Base-by-base conservation (phyloP, 2,329 filamentous ascomycete genomes). In the Hypoxylon sp. region DNA sequence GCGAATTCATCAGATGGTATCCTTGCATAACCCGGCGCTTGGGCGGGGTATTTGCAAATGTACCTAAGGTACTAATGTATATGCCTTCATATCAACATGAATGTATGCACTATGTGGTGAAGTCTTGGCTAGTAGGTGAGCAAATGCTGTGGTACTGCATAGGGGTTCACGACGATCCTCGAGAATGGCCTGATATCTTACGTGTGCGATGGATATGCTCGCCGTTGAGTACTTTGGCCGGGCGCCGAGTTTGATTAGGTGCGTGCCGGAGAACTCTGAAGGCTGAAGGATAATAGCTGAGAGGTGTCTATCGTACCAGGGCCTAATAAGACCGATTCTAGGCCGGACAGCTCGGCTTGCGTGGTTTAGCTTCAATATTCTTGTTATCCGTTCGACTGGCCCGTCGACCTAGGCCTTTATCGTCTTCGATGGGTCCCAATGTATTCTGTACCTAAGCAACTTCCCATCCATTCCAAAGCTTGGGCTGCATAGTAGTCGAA, bases 181-280 rank as follows among this genome's bases (percentile, higher is more conserved):
- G 32, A 50, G 33, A 54, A 28, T 58, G 49, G 54, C 48, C 53
- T 64, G 61, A 64, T 59, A 36, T 40, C 22, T 42, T 42, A 59
- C 48, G 26, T 50, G 28, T 56, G 52, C 30, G 46, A 40, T 40
- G 36, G 36, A 40, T 48, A 24, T 46, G 51, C 42, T 61, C 26
- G 20, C 22, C 20, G 38, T 50, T 22, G 16, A 26, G 22, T 33
- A n/a, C 20, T 40, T 40, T 45, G 18, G 38, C 36, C 51, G n/a
- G 45, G 44, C 22, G 46, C 42, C 42, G 44, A 49, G 54, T 57
- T 49, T 44, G 54, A 50, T n/a, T 55, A n/a, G n/a, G n/a, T n/a
- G 40, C 40, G 46, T 46, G 28, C 16, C 38, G 16, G 30, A 53
- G 24, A 53, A 16, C 14, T 36, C 24, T 53, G 38, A 53, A 16